Percentiles rank a stretch among this genome's conserved stretches.
These are phyloP conservation scores for Leccinum subfulvum DNA, from an alignment of 1,284 basidiomycete species.

Conservation along the genomic window DNA sequence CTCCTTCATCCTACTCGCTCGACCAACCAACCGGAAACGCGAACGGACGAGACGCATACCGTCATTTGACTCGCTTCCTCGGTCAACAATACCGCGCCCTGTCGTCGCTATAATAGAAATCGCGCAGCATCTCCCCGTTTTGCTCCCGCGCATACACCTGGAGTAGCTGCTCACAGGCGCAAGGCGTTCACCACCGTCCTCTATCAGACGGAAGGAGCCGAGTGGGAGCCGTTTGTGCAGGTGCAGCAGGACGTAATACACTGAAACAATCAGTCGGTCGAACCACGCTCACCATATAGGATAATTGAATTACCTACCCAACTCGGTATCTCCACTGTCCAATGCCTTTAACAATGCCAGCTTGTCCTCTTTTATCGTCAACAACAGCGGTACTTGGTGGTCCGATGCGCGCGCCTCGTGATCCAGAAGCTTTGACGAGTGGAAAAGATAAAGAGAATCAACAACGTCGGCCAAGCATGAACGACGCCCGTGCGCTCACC, in stretches of 20 bases:
- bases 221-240: constrained; percentile 81
- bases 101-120: constrained; percentile 99
- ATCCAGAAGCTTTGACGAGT: constrained; percentile 72
- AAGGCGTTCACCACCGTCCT: constrained; percentile 78
- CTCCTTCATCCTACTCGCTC: constrained; percentile 57
- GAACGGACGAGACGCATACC: constrained; percentile 39
- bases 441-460: not conserved
- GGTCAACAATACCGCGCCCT: constrained; percentile 80
- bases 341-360: constrained; percentile 89
- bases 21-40: not conserved
- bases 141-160: constrained; percentile 89
- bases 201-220: constrained; percentile 90
- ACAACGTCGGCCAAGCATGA: constrained; percentile 8
- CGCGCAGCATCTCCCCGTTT: constrained; percentile 87
- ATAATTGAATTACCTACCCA: constrained; percentile 53
- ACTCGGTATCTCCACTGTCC: constrained; percentile 92
- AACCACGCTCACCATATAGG: not conserved
- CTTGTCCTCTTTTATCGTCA: constrained; percentile 93
- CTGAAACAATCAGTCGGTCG: constrained; percentile 39
- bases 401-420: constrained; percentile 88
- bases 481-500: constrained; percentile 40
- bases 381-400: constrained; percentile 90
- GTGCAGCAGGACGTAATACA: constrained; percentile 88
- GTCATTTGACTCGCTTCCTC: constrained; percentile 72
- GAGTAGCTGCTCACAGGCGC: constrained; percentile 74